These are phyloP conservation scores for Chaetomidium leptoderma DNA, from an alignment of 495 filamentous ascomycete genomes.

Conservation along the genomic window DNA sequence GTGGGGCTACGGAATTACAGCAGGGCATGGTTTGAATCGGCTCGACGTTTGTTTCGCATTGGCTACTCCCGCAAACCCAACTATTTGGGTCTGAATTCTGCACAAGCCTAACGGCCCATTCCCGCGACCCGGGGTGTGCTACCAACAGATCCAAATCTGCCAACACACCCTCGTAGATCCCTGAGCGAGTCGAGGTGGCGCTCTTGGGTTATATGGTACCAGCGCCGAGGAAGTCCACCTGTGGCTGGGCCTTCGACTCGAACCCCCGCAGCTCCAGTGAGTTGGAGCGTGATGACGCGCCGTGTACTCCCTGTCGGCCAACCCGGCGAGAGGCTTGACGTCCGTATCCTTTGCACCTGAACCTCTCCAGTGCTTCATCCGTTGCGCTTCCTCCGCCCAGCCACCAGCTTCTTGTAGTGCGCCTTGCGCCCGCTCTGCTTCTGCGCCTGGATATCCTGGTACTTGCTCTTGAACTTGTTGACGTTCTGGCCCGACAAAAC, in stretches of 20 bases:
- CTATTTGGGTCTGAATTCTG: neutral
- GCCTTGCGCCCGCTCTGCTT: slow-evolving; percentile 30
- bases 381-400: slow-evolving; percentile 26
- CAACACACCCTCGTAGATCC: neutral
- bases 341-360: neutral
- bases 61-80: neutral
- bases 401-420: slow-evolving; percentile 34
- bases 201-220: neutral
- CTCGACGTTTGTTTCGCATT: slow-evolving; percentile 11
- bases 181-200: neutral
- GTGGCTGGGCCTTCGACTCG: neutral
- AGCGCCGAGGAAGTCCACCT: neutral
- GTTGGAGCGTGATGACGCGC: neutral
- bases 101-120: neutral
- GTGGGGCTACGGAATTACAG: no score
- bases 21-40: neutral
- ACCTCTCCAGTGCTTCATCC: slow-evolving; percentile 11
- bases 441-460: slow-evolving; percentile 33
- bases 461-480: slow-evolving; percentile 37
- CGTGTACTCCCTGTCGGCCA: neutral
- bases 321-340: no score
- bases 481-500: slow-evolving; percentile 59
- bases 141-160: neutral
- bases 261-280: neutral
- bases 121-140: no score